Evolutionary conservation across 1,284 basidiomycete genomes (phyloP).

Genomic region (Pterulicium gracile): DNA sequence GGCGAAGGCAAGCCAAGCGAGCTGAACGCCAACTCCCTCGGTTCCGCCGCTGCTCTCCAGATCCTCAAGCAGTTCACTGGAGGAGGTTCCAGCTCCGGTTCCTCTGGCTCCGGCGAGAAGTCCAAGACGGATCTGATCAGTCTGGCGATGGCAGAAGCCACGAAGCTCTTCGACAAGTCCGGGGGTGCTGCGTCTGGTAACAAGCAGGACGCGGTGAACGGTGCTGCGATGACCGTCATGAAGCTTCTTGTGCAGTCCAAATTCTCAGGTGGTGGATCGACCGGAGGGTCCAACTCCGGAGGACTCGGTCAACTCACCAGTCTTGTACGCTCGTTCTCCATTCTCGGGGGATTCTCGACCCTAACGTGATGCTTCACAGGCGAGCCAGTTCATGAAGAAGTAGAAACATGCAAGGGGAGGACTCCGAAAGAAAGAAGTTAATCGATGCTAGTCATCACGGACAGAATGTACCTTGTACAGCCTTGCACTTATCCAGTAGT

Average conservation of each 20-base stretch:
- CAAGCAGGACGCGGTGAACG: constrained; percentile 76
- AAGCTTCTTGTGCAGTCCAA: constrained; percentile 68
- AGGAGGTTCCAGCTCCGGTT: constrained; percentile 24
- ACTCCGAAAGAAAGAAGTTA: too few species aligned
- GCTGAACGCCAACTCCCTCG: constrained; percentile 49
- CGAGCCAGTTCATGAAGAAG: background rate
- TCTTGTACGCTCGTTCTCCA: constrained; percentile 30
- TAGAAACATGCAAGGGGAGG: too few species aligned
- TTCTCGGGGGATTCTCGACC: background rate
- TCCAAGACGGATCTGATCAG: constrained; percentile 60
- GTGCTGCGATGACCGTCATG: constrained; percentile 77
- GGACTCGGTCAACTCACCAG: constrained; percentile 47
- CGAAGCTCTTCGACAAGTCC: constrained; percentile 61
- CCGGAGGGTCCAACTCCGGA: constrained; percentile 55
- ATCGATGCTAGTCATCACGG: too few species aligned
- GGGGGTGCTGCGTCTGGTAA: constrained; percentile 54
- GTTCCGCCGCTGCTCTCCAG: constrained; percentile 68
- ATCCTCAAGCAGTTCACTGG: constrained; percentile 55
- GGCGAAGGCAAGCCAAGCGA: constrained; percentile 34
- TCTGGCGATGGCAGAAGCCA: constrained; percentile 74
- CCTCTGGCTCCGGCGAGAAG: constrained; percentile 32
- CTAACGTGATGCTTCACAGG: background rate
- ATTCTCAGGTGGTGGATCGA: constrained; percentile 29
- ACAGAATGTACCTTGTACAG: too few species aligned
- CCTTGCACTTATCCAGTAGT: too few species aligned